phyloP scores from a whole-genome alignment of 208 protist species.

The Endotrypanum monterogeii region DNA sequence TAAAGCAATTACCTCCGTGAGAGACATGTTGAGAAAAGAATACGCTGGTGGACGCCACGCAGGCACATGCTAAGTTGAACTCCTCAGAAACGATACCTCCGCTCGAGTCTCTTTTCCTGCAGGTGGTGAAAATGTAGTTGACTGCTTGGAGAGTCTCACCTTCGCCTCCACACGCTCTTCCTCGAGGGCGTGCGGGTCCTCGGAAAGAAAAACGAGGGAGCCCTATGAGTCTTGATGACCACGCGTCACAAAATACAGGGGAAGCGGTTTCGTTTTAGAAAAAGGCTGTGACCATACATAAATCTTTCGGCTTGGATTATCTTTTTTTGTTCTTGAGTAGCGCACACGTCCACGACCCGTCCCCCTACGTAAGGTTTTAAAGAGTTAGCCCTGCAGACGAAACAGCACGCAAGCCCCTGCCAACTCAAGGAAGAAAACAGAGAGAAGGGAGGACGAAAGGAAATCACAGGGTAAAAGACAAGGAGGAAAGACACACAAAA shows the following conservation, averaged over 20 bases:
- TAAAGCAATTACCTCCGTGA: slow-evolving; percentile 36
- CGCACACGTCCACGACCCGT: not conserved
- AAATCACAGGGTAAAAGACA: not conserved
- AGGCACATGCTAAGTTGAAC: not conserved
- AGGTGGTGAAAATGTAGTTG: not conserved
- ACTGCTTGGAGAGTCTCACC: not conserved
- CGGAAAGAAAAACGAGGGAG: not conserved
- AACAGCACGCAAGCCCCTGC: not conserved
- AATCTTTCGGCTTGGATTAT: not conserved
- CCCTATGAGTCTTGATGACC: not conserved
- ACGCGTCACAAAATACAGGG: not conserved
- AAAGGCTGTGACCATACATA: not conserved
- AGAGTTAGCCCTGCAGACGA: not conserved
- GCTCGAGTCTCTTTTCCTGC: not conserved
- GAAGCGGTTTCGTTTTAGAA: too few relatives aligned
- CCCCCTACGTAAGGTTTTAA: not conserved
- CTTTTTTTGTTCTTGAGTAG: not conserved
- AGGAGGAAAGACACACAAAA: not conserved
- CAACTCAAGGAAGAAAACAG: not conserved
- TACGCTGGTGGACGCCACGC: not conserved
- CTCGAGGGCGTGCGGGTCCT: not conserved
- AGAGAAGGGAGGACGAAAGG: not conserved
- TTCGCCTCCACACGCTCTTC: not conserved
- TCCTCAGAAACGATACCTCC: not conserved
- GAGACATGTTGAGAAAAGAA: slow-evolving; percentile 15